Evolutionary conservation across 257 asterid species (phyloP).

Genomic region (Nicotiana paniculata): DNA sequence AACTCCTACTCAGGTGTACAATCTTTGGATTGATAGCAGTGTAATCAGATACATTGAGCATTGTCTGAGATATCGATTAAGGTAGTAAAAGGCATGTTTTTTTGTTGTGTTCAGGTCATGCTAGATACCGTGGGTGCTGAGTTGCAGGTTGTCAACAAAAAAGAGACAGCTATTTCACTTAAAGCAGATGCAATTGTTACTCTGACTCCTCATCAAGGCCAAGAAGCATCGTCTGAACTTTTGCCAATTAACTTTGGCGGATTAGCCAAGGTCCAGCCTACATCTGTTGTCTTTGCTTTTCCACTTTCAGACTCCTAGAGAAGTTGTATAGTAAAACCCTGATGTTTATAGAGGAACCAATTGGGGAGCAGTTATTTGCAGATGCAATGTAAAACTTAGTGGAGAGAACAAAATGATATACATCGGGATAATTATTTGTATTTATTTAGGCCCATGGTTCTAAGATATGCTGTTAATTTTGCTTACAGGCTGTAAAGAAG

Average conservation of each 20-base stretch:
- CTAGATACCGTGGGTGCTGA: slow-evolving; percentile 76
- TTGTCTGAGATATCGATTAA: background rate
- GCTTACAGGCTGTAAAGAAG: slow-evolving; percentile 62
- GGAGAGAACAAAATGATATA: background rate
- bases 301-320: background rate
- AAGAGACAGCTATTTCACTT: slow-evolving; percentile 55
- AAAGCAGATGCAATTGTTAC: slow-evolving; percentile 50
- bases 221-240: slow-evolving; percentile 56
- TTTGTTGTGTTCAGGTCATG: slow-evolving; percentile 51
- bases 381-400: background rate
- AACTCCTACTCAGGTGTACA: background rate
- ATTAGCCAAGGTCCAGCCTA: slow-evolving; percentile 49
- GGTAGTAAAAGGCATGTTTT: background rate
- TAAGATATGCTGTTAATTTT: slow-evolving; percentile 8
- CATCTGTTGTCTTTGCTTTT: background rate
- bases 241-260: slow-evolving; percentile 68
- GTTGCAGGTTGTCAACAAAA: slow-evolving; percentile 65
- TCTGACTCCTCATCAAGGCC: slow-evolving; percentile 65
- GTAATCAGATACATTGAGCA: background rate
- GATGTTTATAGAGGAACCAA: background rate
- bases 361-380: background rate
- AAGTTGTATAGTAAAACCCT: background rate
- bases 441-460: background rate
- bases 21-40: background rate
- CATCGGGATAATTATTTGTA: background rate